Percentiles rank a stretch among this genome's conserved stretches.
Evolutionary conservation across 2,329 filamentous ascomycete genomes (phyloP).

Genomic region (Clonostachys rosea): DNA sequence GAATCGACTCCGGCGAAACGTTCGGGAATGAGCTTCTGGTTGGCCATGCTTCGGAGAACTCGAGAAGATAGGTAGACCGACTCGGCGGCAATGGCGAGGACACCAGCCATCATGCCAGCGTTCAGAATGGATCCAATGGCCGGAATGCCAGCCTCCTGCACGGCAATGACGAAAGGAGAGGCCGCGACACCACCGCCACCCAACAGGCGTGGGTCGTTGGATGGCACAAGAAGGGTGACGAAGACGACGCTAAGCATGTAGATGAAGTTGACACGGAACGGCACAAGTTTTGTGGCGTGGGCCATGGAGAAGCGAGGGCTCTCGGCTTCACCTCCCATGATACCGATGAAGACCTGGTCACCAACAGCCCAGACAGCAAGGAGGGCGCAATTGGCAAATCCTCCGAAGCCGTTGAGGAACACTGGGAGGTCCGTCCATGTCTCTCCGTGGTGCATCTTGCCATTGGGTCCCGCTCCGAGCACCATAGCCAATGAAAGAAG

Average conservation of each 20-base stretch:
- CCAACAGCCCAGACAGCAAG: neutral
- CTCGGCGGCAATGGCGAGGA: neutral
- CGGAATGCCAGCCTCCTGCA: constrained; percentile 25
- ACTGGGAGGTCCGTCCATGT: neutral
- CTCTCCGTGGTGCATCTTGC: neutral
- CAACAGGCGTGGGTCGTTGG: neutral
- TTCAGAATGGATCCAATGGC: constrained; percentile 31
- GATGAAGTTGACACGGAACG: constrained; percentile 52
- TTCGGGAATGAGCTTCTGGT: neutral
- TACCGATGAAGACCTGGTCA: neutral
- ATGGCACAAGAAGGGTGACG: neutral
- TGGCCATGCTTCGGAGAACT: neutral
- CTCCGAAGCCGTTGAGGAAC: neutral
- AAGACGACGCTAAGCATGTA: constrained; percentile 48
- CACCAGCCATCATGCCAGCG: constrained; percentile 20
- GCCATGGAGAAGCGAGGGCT: constrained; percentile 45
- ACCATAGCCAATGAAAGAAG: neutral
- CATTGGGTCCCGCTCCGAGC: neutral
- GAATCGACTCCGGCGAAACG: neutral
- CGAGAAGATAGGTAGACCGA: neutral
- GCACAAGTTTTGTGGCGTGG: constrained; percentile 49
- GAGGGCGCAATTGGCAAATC: neutral
- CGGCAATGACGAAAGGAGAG: constrained; percentile 19
- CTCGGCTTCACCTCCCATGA: constrained; percentile 32
- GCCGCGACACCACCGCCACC: neutral